phyloP scores from a whole-genome alignment of 1,284 basidiomycete genomes.

The Mycosarcoma maydis region DNA sequence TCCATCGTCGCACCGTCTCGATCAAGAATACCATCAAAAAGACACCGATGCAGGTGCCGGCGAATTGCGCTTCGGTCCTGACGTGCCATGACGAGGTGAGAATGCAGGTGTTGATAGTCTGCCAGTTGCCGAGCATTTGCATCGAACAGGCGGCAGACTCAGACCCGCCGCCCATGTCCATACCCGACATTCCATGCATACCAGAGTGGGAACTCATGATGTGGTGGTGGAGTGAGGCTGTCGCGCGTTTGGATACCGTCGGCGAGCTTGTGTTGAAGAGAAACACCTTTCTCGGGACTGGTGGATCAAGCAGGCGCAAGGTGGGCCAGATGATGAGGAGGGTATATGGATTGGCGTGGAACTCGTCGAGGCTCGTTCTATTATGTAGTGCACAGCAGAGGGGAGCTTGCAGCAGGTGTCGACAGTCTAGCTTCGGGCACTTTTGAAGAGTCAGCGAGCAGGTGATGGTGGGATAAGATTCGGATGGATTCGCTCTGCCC shows the following conservation, averaged over 20 bases:
- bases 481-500: too few species aligned
- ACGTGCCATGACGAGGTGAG: constrained; percentile 60
- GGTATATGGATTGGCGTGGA: too few species aligned
- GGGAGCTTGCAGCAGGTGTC: too few species aligned
- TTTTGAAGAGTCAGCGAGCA: too few species aligned
- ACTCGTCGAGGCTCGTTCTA: too few species aligned
- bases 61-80: constrained; percentile 49
- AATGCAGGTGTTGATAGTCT: constrained; percentile 50
- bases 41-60: constrained; percentile 60
- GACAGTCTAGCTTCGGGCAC: too few species aligned
- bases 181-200: constrained; percentile 33
- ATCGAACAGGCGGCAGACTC: constrained; percentile 33
- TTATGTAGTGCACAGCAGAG: too few species aligned
- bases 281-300: too few species aligned
- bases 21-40: constrained; percentile 57
- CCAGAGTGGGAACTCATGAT: constrained; percentile 26
- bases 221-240: not conserved
- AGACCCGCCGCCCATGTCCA: constrained; percentile 23
- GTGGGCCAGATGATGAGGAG: too few species aligned
- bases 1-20: constrained; percentile 54
- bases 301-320: too few species aligned
- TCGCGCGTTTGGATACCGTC: too few species aligned
- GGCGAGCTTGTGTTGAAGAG: constrained; percentile 3
- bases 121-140: constrained; percentile 54
- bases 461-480: too few species aligned